These are phyloP conservation scores for Claviceps spartinae DNA, from an alignment of 2,329 filamentous ascomycete genomes.

Conservation along the genomic window DNA sequence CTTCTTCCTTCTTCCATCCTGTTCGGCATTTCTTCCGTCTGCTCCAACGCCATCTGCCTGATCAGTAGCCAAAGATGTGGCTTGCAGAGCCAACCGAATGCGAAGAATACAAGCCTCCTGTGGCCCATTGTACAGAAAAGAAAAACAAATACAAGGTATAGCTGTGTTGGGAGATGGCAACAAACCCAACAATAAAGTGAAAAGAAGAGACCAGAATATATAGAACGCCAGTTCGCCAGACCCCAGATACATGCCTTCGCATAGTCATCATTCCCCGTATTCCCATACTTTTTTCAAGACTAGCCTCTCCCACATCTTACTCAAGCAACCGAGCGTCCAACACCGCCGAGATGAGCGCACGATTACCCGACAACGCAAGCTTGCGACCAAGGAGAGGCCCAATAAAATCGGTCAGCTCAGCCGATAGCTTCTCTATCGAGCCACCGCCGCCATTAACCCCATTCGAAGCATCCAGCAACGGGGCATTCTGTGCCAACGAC, in stretches of 20 bases:
- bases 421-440: constrained; percentile 22
- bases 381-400: constrained; percentile 39
- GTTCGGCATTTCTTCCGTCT: too few relatives aligned
- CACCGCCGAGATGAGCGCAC: constrained; percentile 34
- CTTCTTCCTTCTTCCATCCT: too few relatives aligned
- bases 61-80: too few relatives aligned
- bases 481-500: constrained; percentile 25
- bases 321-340: constrained; percentile 42
- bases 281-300: constrained; percentile 6
- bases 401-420: constrained; percentile 39
- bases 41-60: too few relatives aligned
- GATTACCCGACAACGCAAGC: constrained; percentile 31
- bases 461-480: constrained; percentile 19
- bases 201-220: not conserved
- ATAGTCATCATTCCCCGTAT: constrained; percentile 3
- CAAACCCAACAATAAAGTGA: not conserved
- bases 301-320: not conserved
- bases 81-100: too few relatives aligned
- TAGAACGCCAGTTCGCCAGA: constrained; percentile 4
- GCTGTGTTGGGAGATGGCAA: not conserved
- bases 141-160: not conserved
- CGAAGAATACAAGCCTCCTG: too few relatives aligned
- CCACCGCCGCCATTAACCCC: constrained; percentile 23
- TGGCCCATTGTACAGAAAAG: not conserved
- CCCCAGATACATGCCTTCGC: not conserved